Evolutionary conservation across 176 grass and related monocot species (phyloP).

Genomic region (Zoysia japonica): DNA sequence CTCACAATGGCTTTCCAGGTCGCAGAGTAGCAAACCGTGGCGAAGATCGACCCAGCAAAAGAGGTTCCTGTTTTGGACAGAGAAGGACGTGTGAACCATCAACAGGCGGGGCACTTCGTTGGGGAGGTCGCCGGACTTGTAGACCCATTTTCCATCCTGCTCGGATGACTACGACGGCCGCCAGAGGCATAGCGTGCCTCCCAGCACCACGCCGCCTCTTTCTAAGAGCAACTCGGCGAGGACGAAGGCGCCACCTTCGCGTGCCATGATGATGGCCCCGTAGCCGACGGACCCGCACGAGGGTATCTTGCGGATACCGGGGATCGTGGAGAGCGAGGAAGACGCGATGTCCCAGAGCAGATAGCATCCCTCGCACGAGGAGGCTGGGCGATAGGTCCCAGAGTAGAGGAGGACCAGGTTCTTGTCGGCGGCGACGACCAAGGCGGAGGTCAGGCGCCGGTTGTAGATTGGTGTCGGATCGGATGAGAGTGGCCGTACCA

Average conservation of each 20-base stretch:
- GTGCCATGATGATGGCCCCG: not conserved
- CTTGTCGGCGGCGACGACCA: not conserved
- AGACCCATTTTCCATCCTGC: not conserved
- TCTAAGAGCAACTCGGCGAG: not conserved
- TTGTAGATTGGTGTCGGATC: not conserved
- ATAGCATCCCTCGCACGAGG: not conserved
- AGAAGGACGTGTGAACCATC: not conserved
- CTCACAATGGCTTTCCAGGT: not conserved
- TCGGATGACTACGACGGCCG: not conserved
- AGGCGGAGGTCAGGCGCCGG: not conserved
- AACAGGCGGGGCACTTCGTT: not conserved
- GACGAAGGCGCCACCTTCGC: not conserved
- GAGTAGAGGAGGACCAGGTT: not conserved
- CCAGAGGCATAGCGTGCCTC: not conserved
- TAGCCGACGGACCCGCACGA: not conserved
- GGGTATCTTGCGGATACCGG: not conserved
- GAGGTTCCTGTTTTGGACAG: not conserved
- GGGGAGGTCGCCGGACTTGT: not conserved
- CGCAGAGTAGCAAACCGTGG: not conserved
- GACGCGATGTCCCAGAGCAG: not conserved
- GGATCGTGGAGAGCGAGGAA: not conserved
- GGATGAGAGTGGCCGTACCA: not conserved
- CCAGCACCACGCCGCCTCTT: fast-evolving
- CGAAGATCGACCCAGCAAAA: not conserved
- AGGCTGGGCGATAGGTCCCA: not conserved